A percentile compares a stretch with the other conserved stretches of the same genome.
phyloP scores from a whole-genome alignment of 306 rosid species.

The Boehmeria nivea region DNA sequence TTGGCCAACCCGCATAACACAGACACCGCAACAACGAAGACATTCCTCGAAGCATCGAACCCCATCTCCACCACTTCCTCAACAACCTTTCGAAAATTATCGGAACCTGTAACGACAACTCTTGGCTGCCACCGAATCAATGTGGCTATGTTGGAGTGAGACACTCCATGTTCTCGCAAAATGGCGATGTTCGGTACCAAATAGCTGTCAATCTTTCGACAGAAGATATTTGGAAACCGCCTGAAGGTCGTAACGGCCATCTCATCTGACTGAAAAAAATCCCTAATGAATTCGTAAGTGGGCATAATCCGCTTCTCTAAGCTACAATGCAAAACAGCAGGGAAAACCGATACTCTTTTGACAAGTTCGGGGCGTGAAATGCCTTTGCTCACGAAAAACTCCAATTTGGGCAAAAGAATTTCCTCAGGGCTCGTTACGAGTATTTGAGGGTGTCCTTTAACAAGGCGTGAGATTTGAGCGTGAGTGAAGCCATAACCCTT shows the following conservation, averaged over 20 bases:
- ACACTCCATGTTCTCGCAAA: constrained; percentile 19
- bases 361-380: constrained; percentile 20
- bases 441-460: background rate
- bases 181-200: constrained; percentile 17
- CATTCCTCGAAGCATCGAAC: constrained; percentile 18
- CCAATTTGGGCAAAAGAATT: constrained; percentile 25
- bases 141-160: constrained; percentile 8
- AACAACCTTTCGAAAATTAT: background rate
- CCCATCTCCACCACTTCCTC: constrained; percentile 37
- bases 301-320: constrained; percentile 25
- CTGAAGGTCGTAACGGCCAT: constrained; percentile 3
- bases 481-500: constrained; percentile 18
- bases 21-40: constrained; percentile 24
- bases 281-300: constrained; percentile 10
- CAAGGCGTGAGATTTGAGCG: constrained; percentile 1
- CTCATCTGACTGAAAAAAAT: constrained; percentile 19
- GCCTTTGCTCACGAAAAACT: constrained; percentile 31
- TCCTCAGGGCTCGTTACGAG: constrained; percentile 6
- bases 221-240: background rate
- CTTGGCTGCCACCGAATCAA: constrained; percentile 13
- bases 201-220: background rate
- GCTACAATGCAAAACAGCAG: constrained; percentile 4
- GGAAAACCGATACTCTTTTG: constrained; percentile 1
- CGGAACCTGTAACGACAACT: background rate
- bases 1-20: constrained; percentile 3